phyloP scores from a whole-genome alignment of 2,329 filamentous ascomycete genomes.

The Exophiala bonariae region DNA sequence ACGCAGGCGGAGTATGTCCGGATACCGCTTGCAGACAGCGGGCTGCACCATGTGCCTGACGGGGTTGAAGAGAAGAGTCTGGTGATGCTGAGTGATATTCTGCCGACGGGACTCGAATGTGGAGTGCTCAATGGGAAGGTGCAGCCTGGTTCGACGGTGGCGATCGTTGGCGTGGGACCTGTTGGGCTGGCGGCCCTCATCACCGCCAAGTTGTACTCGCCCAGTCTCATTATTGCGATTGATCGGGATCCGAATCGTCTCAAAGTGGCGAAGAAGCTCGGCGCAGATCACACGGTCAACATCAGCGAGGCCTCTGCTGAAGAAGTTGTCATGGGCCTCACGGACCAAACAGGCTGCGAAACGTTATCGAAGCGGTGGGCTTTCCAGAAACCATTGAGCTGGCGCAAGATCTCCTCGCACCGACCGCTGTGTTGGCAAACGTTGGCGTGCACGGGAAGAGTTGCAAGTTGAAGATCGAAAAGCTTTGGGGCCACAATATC shows the following conservation, averaged over 20 bases:
- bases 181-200: slow-evolving; percentile 58
- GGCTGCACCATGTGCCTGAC: slow-evolving; percentile 46
- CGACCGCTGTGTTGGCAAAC: slow-evolving; percentile 57
- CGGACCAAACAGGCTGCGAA: slow-evolving; percentile 56
- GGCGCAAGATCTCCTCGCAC: slow-evolving; percentile 54
- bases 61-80: slow-evolving; percentile 44
- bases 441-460: slow-evolving; percentile 59
- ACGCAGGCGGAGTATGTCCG: slow-evolving; percentile 60
- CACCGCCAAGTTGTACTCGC: slow-evolving; percentile 56
- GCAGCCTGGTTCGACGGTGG: slow-evolving; percentile 53
- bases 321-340: slow-evolving; percentile 44
- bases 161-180: slow-evolving; percentile 57
- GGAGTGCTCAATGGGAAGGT: slow-evolving; percentile 55
- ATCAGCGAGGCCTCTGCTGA: slow-evolving; percentile 38
- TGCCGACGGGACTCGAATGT: slow-evolving; percentile 58
- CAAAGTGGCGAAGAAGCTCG: slow-evolving; percentile 48
- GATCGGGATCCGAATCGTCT: slow-evolving; percentile 53
- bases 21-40: slow-evolving; percentile 52
- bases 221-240: slow-evolving; percentile 52
- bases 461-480: slow-evolving; percentile 54
- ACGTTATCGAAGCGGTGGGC: slow-evolving; percentile 61
- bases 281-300: slow-evolving; percentile 49
- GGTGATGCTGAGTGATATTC: slow-evolving; percentile 57
- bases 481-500: slow-evolving; percentile 57
- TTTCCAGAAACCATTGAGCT: slow-evolving; percentile 54